Base-by-base conservation (phyloP, 169 alveolate species). In the Besnoitia besnoiti region DNA sequence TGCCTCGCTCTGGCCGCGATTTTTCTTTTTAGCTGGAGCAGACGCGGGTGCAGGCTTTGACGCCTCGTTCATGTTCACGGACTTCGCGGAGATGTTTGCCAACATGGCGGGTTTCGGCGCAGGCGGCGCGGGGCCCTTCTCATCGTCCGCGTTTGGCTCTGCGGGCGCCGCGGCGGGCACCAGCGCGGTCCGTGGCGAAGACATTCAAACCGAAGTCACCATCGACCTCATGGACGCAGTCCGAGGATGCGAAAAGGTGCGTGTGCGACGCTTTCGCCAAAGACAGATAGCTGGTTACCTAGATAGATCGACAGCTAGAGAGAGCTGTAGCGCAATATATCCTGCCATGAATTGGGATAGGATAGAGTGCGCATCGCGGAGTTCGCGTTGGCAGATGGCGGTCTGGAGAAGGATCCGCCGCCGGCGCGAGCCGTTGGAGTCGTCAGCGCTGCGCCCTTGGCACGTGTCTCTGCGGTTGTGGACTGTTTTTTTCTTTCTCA, bases 141-240 rank as follows among this genome's bases (percentile, higher is more conserved):
- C 67, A 0, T 0, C 91, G 10, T 73, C 85, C 4, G 91, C 85
- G n/a, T 61, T 67, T 24, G 92, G 80, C 97, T 97, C 97, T 27
- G 94, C 96, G 10, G 95, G 91, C 35, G 95, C 91, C 44, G 96
- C 94, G 30, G 95, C 95, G 10, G 94, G 95, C 89, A n/a, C 79
- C 40, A 8, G 59, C 21, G 39, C 82, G 30, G 85, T 37, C n/a
- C 51, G 62, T 8, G 91, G 91, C 1, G 51, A 35, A 37, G 77
- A 61, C 37, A 37, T 46, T 12, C 47, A 35, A n/a, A 33, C 91
- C 16, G 46, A 37, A 21, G 82, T 40, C 35, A n/a, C 47, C 40
- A n/a, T 96, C 42, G 95, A 96, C 67, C 95, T 97, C 93, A 96
- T 97, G 97, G 98, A 97, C 35, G 97, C 98, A n/a, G 95, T 97